Evolutionary conservation across 2,329 filamentous ascomycete genomes (phyloP), one percentile per base, ranked within the genome.

Genomic region (Penicillium freii): DNA sequence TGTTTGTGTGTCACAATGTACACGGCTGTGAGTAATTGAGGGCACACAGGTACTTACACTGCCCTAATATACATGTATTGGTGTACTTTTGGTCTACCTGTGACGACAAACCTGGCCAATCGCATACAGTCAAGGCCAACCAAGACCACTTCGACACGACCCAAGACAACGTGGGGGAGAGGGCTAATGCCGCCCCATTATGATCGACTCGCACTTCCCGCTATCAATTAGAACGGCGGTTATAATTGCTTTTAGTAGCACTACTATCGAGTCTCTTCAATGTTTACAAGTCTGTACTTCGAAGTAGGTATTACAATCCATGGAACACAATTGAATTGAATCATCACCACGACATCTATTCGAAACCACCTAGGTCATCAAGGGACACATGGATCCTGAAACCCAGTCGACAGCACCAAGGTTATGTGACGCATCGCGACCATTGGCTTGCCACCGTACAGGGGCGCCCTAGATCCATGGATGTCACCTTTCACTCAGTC

Each of bases 401-500:
- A 57, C 51, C 56, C 43, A 45, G 4, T 19, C 5, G 5, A 29
- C 1, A 9, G 5, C 3, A 11, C 60, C 23, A 29, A 36, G 50
- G 33, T 40, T 50, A 23, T 21, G 33, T 54, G 51, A 48, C 33
- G 25, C 55, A 50, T 34, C 19, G 10, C 31, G 27, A 17, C 39
- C 15, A 57, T 48, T 57, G 55, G 55, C 31, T 61, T 53, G 62
- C 58, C 62, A 63, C 54, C 53, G 17, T 29, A 36, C 61, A 60
- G 53, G 63, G 56, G 48, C 65, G 57, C 48, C 63, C 49, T 54
- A 47, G 57, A 13, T 31, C 10, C 29, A 31, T 31, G 29, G 29
- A 64, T 63, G 64, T 65, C 57, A 63, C 61, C 40, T 44, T 49
- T 59, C 46, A 43, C 54, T 42, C 44, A 49, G 54, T 58, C 42